Percentiles rank a stretch among this genome's conserved stretches.
phyloP scores from a whole-genome alignment of 306 rosid species.

The Albizia julibrissin region DNA sequence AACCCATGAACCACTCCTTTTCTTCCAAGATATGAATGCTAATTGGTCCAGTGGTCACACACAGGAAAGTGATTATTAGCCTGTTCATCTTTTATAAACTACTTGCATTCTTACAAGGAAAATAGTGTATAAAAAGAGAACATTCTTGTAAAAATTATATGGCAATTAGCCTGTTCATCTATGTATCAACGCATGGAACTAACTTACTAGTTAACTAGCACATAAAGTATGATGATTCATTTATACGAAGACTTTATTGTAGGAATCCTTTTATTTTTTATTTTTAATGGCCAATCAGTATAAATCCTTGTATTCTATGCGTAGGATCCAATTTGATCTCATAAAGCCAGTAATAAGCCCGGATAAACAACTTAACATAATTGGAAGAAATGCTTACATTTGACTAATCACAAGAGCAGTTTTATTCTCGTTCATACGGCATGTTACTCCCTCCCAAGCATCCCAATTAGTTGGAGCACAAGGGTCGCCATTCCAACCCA shows the following conservation, averaged over 20 bases:
- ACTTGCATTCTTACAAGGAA: conserved; percentile 3
- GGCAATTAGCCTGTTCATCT: not conserved
- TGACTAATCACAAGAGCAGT: conserved; percentile 68
- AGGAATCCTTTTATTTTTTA: not conserved
- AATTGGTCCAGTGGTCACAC: not conserved
- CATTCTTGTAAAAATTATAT: not conserved
- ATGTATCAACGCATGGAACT: not conserved
- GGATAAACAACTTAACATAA: not conserved
- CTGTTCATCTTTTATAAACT: not conserved
- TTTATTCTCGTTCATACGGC: conserved; percentile 60
- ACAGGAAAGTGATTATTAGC: not conserved
- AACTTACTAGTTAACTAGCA: not conserved
- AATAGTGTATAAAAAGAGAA: not conserved
- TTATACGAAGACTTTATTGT: not conserved
- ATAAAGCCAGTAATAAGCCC: not conserved
- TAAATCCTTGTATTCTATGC: not conserved
- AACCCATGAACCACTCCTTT: conserved; percentile 7
- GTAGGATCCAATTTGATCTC: not conserved
- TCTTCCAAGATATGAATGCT: not conserved
- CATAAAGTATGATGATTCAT: not conserved
- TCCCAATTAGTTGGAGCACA: conserved; percentile 96
- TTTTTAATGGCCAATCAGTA: not conserved
- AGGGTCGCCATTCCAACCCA: conserved; percentile 99
- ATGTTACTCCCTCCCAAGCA: conserved; percentile 99
- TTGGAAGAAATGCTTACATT: conserved; percentile 58